Percentiles rank a stretch among this genome's conserved stretches.
Conservation (phyloP, 768 basidiomycete genomes). For the Antrodiella citrinella region DNA sequence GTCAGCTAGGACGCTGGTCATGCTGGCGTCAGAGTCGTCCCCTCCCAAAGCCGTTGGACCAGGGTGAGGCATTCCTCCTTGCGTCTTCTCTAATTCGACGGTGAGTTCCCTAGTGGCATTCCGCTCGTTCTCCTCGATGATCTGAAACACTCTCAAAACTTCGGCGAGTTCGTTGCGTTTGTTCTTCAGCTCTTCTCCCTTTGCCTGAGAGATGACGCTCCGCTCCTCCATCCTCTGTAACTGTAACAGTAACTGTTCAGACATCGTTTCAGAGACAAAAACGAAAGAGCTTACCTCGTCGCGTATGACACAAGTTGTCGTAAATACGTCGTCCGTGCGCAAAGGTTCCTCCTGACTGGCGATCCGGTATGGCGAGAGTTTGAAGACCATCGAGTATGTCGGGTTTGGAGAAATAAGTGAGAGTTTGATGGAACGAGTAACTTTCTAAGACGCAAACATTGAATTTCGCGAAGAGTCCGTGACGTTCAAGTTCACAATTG, state of each 20-base stretch:
- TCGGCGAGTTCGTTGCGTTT: constrained; percentile 7
- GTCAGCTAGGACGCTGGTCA: neutral
- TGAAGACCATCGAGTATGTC: neutral
- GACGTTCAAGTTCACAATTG: too few species aligned
- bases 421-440: neutral
- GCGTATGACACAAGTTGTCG: constrained; percentile 4
- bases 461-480: too few species aligned
- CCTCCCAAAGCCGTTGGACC: neutral
- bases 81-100: neutral
- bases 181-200: constrained; percentile 4
- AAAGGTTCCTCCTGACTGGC: neutral
- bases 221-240: constrained; percentile 9
- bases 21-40: neutral
- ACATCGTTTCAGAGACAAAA: too few species aligned
- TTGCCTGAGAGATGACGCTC: constrained; percentile 3
- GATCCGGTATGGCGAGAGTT: neutral
- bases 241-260: too few species aligned
- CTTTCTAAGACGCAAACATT: too few species aligned
- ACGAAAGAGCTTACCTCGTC: neutral
- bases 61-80: neutral
- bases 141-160: constrained; percentile 8
- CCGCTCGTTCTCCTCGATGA: constrained; percentile 11
- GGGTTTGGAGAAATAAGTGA: neutral
- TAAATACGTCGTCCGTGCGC: constrained; percentile 5
- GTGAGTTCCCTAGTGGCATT: constrained; percentile 9